Evolutionary conservation across 176 grass and related monocot species (phyloP), one percentile per base, ranked within the genome.

Genomic region (Oryza longistaminata): DNA sequence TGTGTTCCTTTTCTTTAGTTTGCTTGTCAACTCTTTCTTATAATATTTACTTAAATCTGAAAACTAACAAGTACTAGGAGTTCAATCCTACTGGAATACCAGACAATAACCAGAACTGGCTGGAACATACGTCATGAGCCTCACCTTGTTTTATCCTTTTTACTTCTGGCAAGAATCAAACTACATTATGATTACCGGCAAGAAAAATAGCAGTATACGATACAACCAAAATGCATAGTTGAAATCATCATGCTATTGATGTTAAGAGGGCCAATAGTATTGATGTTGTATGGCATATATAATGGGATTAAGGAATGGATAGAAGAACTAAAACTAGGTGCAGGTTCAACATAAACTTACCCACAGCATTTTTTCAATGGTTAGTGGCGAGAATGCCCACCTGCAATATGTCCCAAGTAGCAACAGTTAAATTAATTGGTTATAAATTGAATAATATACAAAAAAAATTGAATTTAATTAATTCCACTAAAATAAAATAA

Each of bases 371-470:
- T 87, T 93, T 27, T 98, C 91, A 17, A 93, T 93, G 43, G 91
- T 92, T 79, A 98, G 60, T n/a, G 96, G 96, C 62, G 93, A 93
- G 44, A 98, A 98, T 6, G 89, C 82, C 96, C 96, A 98, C 88
- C 93, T 98, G 83, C 33, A 89, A 50, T 88, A 80, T 64, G 83
- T 66, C 60, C 66, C 37, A 45, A 76, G 61, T 34, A 82, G 27
- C 50, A 64, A 39, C 71, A 80, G 3, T 60, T 60, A 60, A 21
- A 3, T 64, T 25, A 60, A 65, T 75, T 49, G 49, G 21, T 26
- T 16, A 87, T 64, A 25, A 62, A 87, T 74, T 74, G 17, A 64
- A 42, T 24, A 87, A 34, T 26, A 77, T 70, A 87, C 40, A 75
- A 14, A 33, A 2, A 31, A 39, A 33, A 4, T 62, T 39, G 55